Conservation (phyloP, 2,329 filamentous ascomycete genomes). For the Sclerotinia borealis region DNA sequence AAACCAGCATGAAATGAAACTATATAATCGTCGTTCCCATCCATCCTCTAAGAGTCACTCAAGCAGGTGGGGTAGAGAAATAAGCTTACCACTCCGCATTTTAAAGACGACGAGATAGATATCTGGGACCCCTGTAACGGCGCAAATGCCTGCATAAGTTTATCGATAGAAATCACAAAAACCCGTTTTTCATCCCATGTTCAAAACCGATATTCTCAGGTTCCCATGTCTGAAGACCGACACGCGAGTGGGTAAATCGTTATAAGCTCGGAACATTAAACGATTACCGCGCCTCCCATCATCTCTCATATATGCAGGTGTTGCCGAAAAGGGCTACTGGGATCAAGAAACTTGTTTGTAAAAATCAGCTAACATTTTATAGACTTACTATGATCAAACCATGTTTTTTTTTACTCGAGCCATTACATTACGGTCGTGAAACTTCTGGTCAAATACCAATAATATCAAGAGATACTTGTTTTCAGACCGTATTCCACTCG, state of each 20-base stretch:
- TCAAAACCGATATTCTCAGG: background rate
- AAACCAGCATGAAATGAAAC: background rate
- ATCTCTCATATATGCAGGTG: background rate
- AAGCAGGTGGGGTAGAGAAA: background rate
- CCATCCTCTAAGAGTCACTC: background rate
- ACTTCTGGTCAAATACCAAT: background rate
- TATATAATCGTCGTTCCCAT: background rate
- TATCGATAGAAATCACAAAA: background rate
- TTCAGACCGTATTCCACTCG: background rate
- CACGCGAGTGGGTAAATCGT: background rate
- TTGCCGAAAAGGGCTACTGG: background rate
- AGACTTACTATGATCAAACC: background rate
- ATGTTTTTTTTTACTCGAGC: background rate
- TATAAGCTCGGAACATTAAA: no score
- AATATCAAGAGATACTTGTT: background rate
- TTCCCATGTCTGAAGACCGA: background rate
- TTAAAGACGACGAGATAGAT: background rate
- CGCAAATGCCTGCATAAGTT: background rate
- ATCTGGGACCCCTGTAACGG: background rate
- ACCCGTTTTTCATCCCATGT: background rate
- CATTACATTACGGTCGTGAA: background rate
- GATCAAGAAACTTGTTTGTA: background rate
- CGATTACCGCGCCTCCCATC: background rate
- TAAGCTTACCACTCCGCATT: background rate
- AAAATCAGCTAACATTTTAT: background rate